Base-by-base conservation (phyloP, 129 eudicot genomes). In the Dittrichia graveolens region DNA sequence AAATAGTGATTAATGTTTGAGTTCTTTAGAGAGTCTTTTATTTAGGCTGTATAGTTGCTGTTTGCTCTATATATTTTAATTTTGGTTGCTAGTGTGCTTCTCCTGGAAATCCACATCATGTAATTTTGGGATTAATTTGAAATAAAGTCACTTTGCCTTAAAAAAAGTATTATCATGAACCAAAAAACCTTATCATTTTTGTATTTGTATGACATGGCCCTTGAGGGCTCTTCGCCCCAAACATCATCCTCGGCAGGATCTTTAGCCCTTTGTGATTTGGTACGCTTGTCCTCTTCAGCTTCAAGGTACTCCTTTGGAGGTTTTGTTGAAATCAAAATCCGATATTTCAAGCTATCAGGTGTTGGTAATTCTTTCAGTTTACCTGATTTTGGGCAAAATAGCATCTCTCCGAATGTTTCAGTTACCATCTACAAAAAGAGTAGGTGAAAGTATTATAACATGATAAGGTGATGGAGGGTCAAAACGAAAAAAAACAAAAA, bases 231-330 rank as follows among this genome's bases (percentile, higher is more conserved):
- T 58, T 71, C 68, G 0, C 91, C 94, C 96, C 96, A 87, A 42
- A 73, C 81, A 83, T 87, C 88, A 24, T 85, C 96, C 59, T 83
- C 89, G 39, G 64, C 54, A 37, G 58, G 34, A 53, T 90, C 94
- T 72, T 81, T 86, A 81, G 35, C 80, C 80, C 52, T 85, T 34
- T 49, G 79, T 12, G 81, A 71, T 40, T 44, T 60, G 16, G 60
- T 80, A 11, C 57, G 79, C 53, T 71, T 86, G 61, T 82, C 85
- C 75, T 78, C 79, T 78, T 81, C 83, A 8, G 91, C 89, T 81
- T 83, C 86, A 70, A 89, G 91, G 83, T 89, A 92, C 81, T 92
- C 95, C 62, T 89, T 92, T 45, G 98, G 98, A 75, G 98, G 96
- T 81, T 92, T 92, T 41, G 98, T 92, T 65, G 98, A 92, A 65